Base-by-base conservation (phyloP, 1,139 yeast genomes). In the Pichia sp. region DNA sequence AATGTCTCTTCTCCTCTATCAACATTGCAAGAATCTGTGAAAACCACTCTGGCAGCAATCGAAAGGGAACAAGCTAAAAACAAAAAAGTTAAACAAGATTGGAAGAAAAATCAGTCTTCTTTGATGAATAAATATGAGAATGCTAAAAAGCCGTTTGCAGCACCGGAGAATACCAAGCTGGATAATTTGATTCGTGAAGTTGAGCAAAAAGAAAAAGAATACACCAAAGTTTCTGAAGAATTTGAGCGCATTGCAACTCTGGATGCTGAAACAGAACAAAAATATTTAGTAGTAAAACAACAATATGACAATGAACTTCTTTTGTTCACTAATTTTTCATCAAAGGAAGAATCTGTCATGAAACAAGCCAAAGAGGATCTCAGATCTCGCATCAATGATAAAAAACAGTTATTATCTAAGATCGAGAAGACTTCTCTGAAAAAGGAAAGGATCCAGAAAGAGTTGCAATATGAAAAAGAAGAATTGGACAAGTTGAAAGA, bases 11-110 rank as follows among this genome's bases (percentile, higher is more conserved):
- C 85, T 1, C 78, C 85, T 1, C 55, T 80, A 43, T 65, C 72
- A 27, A 81, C 88, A 0, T 66, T 83, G 39, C 82, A 79, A 56
- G 75, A 75, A 43, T 78, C 86, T 42, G 74, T 83, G 42, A 65
- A 73, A 34, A 75, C 87, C 0, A 77, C 86, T 0, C 73, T 79
- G 51, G 74, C 75, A 29, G 76, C 74, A 45, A 64, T 81, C 46
- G 67, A 69, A 33, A 69, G 72, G 40, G 75, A 77, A 48, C 74
- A 72, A 53, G 50, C 65, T 4, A 75, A 73, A 48, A 59, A 77
- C 53, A 81, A 77, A 59, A 82, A 80, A 53, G 64, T 73, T 45
- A 81, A 80, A 58, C 75, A 72, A 50, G 90, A 83, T 46, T 77
- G 80, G 56, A 71, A 73, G 52, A 81, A 79, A 53, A 72, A 72